Percentiles rank a stretch among this genome's conserved stretches.
These are phyloP conservation scores for Trichoderma hamatum DNA, from an alignment of 2,329 filamentous ascomycete species.

Conservation along the genomic window DNA sequence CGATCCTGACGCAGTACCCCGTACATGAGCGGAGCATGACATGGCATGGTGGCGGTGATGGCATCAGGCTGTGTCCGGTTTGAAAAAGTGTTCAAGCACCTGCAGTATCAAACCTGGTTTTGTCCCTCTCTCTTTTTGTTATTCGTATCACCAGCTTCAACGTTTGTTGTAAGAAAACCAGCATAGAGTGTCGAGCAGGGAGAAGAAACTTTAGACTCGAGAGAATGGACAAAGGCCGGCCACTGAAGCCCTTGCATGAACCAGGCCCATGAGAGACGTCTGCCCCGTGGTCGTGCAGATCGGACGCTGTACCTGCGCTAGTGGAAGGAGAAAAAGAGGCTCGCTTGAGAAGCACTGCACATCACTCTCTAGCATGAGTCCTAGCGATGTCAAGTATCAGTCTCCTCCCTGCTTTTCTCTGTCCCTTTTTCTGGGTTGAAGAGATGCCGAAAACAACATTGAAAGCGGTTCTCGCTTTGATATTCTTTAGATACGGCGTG, in stretches of 20 bases:
- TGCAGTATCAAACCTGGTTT: background rate
- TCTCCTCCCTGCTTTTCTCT: background rate
- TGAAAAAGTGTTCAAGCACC: background rate
- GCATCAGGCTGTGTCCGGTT: background rate
- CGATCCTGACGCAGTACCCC: constrained; percentile 19
- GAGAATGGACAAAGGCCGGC: background rate
- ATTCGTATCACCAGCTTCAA: too few relatives aligned
- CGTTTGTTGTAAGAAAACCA: background rate
- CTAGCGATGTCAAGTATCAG: constrained; percentile 1
- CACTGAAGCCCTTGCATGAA: constrained; percentile 14
- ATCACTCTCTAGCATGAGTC: constrained; percentile 15
- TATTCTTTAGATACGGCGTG: background rate
- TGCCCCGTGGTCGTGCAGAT: constrained; percentile 12
- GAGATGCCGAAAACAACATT: background rate
- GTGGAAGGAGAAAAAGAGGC: background rate
- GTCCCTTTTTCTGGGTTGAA: background rate
- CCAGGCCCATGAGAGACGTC: background rate
- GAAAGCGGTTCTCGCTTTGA: background rate
- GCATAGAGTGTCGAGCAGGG: background rate
- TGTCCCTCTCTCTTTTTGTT: background rate
- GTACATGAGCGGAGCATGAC: constrained; percentile 16
- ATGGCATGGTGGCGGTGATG: background rate
- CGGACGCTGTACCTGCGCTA: constrained; percentile 25
- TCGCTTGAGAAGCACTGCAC: constrained; percentile 22
- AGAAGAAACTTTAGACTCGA: background rate